Evolutionary conservation across 2,329 filamentous ascomycete genomes (phyloP).

Genomic region (Celoporthe dispersa): DNA sequence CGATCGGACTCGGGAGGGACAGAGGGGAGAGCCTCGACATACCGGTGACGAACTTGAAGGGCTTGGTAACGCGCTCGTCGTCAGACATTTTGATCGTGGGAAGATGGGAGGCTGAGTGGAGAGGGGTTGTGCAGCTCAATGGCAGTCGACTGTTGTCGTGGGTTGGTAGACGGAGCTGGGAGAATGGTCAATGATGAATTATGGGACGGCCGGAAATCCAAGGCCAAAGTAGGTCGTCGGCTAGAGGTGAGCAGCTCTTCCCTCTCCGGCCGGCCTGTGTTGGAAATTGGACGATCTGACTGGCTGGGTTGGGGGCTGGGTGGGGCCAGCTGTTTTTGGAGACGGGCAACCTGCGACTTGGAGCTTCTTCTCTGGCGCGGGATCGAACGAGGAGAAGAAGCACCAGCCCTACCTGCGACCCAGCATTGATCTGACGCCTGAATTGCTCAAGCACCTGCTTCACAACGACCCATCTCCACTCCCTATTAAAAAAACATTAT

Average conservation of each 20-base stretch:
- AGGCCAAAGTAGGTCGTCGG: constrained; percentile 15
- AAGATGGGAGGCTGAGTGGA: constrained; percentile 36
- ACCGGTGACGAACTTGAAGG: constrained; percentile 99
- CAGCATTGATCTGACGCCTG: constrained; percentile 28
- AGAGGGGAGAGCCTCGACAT: constrained; percentile 51
- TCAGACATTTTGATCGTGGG: constrained; percentile 80
- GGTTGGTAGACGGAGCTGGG: constrained; percentile 36
- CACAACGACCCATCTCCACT: constrained; percentile 37
- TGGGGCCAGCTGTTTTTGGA: constrained; percentile 21
- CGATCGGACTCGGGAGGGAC: constrained; percentile 30
- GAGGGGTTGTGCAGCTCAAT: constrained; percentile 41
- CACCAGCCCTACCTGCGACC: constrained; percentile 17
- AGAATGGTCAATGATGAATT: constrained; percentile 27
- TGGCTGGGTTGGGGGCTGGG: constrained; percentile 27
- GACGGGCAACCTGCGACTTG: constrained; percentile 18
- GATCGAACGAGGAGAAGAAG: constrained; percentile 17
- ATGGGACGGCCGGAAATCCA: constrained; percentile 20
- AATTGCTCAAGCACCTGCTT: constrained; percentile 27
- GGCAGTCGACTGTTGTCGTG: constrained; percentile 33
- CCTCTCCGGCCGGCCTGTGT: constrained; percentile 12
- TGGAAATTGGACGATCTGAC: constrained; percentile 29
- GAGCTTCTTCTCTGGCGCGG: constrained; percentile 24
- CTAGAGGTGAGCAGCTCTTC: constrained; percentile 1
- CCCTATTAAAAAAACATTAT: constrained; percentile 25
- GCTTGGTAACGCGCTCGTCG: constrained; percentile 89